phyloP scores from a whole-genome alignment of 805 yeast genomes.

The Danielozyma ontarioensis region DNA sequence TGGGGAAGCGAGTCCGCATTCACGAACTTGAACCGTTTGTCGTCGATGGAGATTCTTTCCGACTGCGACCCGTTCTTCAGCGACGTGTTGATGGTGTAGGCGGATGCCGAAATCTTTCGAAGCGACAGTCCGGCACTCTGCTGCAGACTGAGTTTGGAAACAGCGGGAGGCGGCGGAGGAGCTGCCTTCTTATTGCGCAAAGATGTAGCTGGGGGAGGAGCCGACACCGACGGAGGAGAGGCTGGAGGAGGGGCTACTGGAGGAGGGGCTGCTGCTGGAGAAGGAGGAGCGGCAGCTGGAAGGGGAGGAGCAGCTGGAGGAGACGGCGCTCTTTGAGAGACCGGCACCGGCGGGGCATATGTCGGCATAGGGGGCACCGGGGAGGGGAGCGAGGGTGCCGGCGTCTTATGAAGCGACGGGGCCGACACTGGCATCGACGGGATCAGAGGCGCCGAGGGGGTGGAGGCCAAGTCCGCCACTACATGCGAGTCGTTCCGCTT shows the following conservation, averaged over 20 bases:
- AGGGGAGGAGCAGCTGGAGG: conserved; percentile 5
- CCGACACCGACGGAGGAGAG: conserved; percentile 6
- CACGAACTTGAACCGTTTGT: conserved; percentile 60
- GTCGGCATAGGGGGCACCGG: too few relatives aligned
- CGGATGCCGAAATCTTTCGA: conserved; percentile 58
- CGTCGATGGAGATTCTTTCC: conserved; percentile 52
- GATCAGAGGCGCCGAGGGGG: conserved; percentile 9
- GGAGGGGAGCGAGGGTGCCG: too few relatives aligned
- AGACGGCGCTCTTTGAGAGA: conserved; percentile 8
- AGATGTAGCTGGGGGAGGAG: conserved; percentile 9
- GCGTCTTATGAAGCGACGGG: too few relatives aligned
- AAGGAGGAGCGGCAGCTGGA: conserved; percentile 5
- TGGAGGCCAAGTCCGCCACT: conserved; percentile 6
- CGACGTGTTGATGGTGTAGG: conserved; percentile 54
- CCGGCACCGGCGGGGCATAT: not conserved
- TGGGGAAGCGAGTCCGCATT: conserved; percentile 71
- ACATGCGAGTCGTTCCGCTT: conserved; percentile 8
- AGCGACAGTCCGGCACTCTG: conserved; percentile 46
- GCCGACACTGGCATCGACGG: not conserved
- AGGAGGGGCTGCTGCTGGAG: conserved; percentile 10
- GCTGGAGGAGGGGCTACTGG: conserved; percentile 21
- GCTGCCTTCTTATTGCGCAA: conserved; percentile 11
- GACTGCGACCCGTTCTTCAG: conserved; percentile 10
- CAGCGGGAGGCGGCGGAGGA: conserved; percentile 20
- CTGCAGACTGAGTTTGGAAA: conserved; percentile 30